phyloP scores from a whole-genome alignment of 164 flowering plant species.

The Liriodendron chinense region DNA sequence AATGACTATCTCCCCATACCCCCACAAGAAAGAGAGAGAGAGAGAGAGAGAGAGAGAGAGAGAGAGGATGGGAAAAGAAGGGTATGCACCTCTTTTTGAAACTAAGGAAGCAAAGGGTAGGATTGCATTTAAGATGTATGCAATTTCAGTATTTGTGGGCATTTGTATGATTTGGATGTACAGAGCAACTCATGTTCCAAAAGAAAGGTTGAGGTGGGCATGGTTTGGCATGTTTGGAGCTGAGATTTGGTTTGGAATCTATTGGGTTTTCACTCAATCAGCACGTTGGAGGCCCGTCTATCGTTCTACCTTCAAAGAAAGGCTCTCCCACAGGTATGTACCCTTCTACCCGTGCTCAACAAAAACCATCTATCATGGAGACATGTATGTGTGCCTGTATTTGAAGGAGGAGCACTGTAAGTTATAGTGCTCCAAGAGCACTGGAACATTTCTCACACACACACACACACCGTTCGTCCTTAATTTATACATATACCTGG shows the following conservation, averaged over 20 bases:
- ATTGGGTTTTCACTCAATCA: conserved; percentile 28
- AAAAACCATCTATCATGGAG: too few species aligned
- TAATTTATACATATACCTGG: too few species aligned
- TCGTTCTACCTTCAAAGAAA: conserved; percentile 32
- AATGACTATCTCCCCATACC: too few species aligned
- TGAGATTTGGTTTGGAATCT: conserved; percentile 39
- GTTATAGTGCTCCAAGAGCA: too few species aligned
- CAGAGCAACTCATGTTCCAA: conserved; percentile 25
- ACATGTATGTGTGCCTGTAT: too few species aligned
- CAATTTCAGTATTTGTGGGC: conserved; percentile 18
- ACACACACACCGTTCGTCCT: too few species aligned
- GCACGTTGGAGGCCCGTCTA: conserved; percentile 27
- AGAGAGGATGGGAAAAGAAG: neutral
- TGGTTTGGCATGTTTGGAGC: conserved; percentile 32
- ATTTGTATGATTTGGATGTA: conserved; percentile 26
- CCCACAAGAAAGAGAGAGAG: conserved; percentile 1
- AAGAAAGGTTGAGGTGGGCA: conserved; percentile 16
- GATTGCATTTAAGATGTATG: conserved; percentile 10
- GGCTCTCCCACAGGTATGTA: conserved; percentile 35
- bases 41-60: conserved; percentile 3
- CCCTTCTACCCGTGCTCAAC: too few species aligned
- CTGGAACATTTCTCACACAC: too few species aligned
- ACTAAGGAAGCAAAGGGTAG: conserved; percentile 23
- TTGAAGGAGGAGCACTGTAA: too few species aligned
- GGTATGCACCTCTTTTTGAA: conserved; percentile 22